Evolutionary conservation across 495 filamentous ascomycete species (phyloP).

Genomic region (Penicillium argentinense): DNA sequence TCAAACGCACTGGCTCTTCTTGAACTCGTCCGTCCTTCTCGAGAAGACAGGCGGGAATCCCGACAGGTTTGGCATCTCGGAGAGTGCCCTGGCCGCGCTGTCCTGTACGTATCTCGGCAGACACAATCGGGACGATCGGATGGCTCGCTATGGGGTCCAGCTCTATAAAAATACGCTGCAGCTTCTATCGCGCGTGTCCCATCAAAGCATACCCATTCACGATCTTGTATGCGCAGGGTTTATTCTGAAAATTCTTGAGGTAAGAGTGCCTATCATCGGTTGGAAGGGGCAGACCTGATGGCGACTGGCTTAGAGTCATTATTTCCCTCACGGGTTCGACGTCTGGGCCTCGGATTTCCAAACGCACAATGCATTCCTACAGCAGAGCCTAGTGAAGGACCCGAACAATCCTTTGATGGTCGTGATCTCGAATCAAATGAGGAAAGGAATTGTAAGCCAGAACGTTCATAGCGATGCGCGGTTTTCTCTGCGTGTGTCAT

Average conservation of each 20-base stretch:
- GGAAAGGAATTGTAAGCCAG: background rate
- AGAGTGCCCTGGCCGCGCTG: background rate
- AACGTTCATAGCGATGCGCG: background rate
- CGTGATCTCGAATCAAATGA: background rate
- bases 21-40: background rate
- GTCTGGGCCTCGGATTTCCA: background rate
- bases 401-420: background rate
- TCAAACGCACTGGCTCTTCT: background rate
- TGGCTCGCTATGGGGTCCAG: slow-evolving; percentile 1
- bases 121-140: background rate
- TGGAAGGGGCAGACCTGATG: too few relatives aligned
- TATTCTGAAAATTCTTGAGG: background rate
- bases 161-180: background rate
- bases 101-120: background rate
- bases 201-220: background rate
- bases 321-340: background rate
- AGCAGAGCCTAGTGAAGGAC: too few relatives aligned
- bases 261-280: too few relatives aligned
- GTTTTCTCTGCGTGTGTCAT: background rate
- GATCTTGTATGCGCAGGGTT: background rate
- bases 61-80: background rate
- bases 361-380: background rate
- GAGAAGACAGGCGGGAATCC: background rate
- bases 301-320: background rate
- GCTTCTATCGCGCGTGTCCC: background rate